Evolutionary conservation across 2,329 filamentous ascomycete genomes (phyloP).

Genomic region (Clathrospora elynae): DNA sequence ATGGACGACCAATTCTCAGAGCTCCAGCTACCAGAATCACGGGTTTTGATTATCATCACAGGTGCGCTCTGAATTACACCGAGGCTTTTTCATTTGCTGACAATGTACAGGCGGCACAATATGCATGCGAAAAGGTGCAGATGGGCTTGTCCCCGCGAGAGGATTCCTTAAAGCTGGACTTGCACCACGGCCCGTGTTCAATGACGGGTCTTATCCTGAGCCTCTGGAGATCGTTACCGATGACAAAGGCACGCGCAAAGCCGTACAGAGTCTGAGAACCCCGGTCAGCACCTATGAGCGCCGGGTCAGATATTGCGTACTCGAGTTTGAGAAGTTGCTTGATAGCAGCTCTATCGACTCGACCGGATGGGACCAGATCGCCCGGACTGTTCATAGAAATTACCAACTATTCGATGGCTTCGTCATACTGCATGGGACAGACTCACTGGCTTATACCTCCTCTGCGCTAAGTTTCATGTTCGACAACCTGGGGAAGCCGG

Average conservation of each 20-base stretch:
- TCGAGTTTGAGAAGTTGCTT: slow-evolving; percentile 82
- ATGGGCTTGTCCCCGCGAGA: slow-evolving; percentile 74
- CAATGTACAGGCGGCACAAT: slow-evolving; percentile 68
- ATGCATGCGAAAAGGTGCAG: slow-evolving; percentile 82
- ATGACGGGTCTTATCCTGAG: slow-evolving; percentile 69
- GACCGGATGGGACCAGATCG: slow-evolving; percentile 83
- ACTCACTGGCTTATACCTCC: slow-evolving; percentile 84
- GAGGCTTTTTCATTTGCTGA: slow-evolving; percentile 1
- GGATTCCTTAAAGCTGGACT: slow-evolving; percentile 84
- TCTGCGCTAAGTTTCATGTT: slow-evolving; percentile 94
- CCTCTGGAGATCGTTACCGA: slow-evolving; percentile 62
- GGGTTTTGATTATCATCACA: slow-evolving; percentile 88
- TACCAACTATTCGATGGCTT: slow-evolving; percentile 90
- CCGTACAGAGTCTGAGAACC: slow-evolving; percentile 74
- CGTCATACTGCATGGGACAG: slow-evolving; percentile 87
- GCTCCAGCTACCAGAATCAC: slow-evolving; percentile 66
- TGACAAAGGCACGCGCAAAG: slow-evolving; percentile 53
- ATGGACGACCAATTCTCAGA: slow-evolving; percentile 39
- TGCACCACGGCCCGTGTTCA: slow-evolving; percentile 81
- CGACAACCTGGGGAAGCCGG: slow-evolving; percentile 85
- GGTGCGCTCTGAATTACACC: slow-evolving; percentile 53
- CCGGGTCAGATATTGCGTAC: slow-evolving; percentile 79
- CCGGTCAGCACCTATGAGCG: slow-evolving; percentile 79
- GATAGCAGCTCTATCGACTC: slow-evolving; percentile 91
- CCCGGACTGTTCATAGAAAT: slow-evolving; percentile 77